Base-by-base conservation (phyloP, 1,139 yeast genomes). In the Magnusiomyces starmeri region DNA sequence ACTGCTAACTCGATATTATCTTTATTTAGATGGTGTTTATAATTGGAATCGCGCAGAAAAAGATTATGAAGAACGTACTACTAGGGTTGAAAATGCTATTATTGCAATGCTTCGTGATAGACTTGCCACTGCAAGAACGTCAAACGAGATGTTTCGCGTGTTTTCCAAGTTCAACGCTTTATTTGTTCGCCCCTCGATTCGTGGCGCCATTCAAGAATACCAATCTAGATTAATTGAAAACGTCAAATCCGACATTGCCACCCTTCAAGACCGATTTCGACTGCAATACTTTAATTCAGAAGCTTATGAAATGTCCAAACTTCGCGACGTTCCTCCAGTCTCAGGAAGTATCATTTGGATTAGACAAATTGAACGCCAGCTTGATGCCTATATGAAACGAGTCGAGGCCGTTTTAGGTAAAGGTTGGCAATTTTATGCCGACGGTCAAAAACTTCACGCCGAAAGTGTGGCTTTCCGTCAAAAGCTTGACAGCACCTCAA, bases 381-480 rank as follows among this genome's bases (percentile, higher is more conserved):
- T 81, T 2, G 65, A 69, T 12, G 65, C 66, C 42, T 64, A 79
- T 26, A 62, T 72, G 52, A 60, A 66, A 10, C 70, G 78, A 42
- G 68, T 81, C 8, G 79, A 77, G 48, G 64, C 73, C 14, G 73
- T 82, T 1, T 72, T 90, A 10, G 96, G 97, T 0, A 62, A 71
- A 14, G 84, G 82, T 29, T 90, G 97, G 97, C 72, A 70, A 48
- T 74, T 78, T 43, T 86, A 83, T 59, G 81, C 90, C 0, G 82
- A 83, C 48, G 97, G 96, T 0, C 77, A 75, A 51, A 78, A 76
- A 56, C 76, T 90, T 1, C 72, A 75, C 16, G 65, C 73, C 1
- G 86, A 81, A 54, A 73, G 81, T 16, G 61, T 64, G 1, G 67
- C 70, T 1, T 70, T 85, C 46, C 62, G 73, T 18, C 67, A 72